Evolutionary conservation across 495 filamentous ascomycete species (phyloP), one percentile per base, ranked within the genome.

Genomic region (Penicillium alfredii): DNA sequence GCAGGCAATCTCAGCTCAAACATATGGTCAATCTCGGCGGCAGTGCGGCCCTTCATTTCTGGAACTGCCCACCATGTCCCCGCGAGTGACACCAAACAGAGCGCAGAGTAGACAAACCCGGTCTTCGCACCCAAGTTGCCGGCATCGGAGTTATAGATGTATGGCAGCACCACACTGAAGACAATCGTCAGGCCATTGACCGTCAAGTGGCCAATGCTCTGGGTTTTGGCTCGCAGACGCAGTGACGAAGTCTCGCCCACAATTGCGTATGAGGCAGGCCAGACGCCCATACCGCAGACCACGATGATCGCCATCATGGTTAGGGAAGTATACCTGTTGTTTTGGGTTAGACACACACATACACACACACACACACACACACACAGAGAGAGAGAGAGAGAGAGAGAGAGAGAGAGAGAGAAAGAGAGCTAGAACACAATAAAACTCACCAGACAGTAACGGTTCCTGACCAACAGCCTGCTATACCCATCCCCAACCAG

Each of bases 401-500:
- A n/a, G n/a, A n/a, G n/a, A n/a, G n/a, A n/a, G n/a, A n/a, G n/a
- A n/a, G n/a, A n/a, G n/a, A n/a, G n/a, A n/a, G n/a, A 40, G 33
- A 11, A 39, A 22, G 26, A 33, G 8, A 16, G 13, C 6, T 32
- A 20, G 8, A 12, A 5, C 9, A 17, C 8, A 25, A 32, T 29
- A 17, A 16, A 8, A 52, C 54, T 12, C 17, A 64, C 60, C 55
- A 61, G 9, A 54, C 16, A 5, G 51, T 56, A 9, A 47, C 40
- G 8, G 37, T 31, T 3, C 57, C 53, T 0, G 28, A 18, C 41
- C 53, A 61, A 25, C 55, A 58, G 2, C 57, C 57, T 1, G 50
- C 41, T 4, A 64, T 55, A 3, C 60, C 60, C 51, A 61, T 57
- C 1, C 48, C 49, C 29, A 44, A 35, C 58, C 58, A 64, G 0